Conservation (phyloP, 805 yeast species). For the Teunomyces cretensis region DNA sequence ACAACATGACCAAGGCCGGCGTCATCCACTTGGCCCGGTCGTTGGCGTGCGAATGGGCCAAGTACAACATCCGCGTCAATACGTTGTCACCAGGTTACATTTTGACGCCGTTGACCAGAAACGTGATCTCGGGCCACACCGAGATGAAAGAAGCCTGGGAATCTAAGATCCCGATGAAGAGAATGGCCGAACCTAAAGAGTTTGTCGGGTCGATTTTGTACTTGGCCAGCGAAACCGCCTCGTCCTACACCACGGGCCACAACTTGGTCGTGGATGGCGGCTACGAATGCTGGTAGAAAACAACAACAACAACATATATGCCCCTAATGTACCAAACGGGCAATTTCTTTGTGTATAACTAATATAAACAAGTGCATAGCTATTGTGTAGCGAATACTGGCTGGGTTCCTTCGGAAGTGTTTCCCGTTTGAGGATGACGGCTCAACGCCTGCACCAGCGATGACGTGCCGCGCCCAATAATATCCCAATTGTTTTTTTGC, state of each 20-base stretch:
- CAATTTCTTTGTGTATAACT: no score
- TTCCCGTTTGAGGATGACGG: no score
- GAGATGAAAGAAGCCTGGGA: constrained; percentile 73
- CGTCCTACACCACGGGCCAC: constrained; percentile 81
- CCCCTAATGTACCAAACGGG: no score
- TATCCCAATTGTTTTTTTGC: no score
- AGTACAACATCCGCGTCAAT: constrained; percentile 72
- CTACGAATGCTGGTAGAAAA: constrained; percentile 69
- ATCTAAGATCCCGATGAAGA: constrained; percentile 66
- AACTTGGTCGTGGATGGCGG: constrained; percentile 86
- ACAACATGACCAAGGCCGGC: constrained; percentile 86
- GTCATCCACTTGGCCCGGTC: constrained; percentile 77
- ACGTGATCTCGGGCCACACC: constrained; percentile 60
- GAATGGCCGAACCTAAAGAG: constrained; percentile 86
- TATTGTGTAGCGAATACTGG: no score
- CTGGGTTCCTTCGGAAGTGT: no score
- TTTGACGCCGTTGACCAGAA: constrained; percentile 73
- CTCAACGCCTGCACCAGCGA: no score
- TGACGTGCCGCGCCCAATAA: no score
- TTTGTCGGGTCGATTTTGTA: constrained; percentile 75
- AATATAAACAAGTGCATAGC: no score
- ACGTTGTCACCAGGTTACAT: constrained; percentile 81
- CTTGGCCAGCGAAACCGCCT: constrained; percentile 68
- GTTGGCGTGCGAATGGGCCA: constrained; percentile 81
- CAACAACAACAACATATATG: no score